Evolutionary conservation across 1,284 basidiomycete species (phyloP).

Genomic region (Flammula alnicola): DNA sequence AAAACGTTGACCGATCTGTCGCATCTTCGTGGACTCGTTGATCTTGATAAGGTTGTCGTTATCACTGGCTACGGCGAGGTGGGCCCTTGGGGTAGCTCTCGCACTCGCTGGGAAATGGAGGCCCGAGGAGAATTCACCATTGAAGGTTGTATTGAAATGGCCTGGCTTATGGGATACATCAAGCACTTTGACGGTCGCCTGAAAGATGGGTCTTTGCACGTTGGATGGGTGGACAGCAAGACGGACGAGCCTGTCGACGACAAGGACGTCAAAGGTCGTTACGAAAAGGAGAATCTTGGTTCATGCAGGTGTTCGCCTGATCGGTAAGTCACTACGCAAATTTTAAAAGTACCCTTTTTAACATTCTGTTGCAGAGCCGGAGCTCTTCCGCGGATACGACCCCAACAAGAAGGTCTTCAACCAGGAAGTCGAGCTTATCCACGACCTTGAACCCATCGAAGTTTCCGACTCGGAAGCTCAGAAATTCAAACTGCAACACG

Average conservation of each 20-base stretch:
- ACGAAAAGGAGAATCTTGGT: slow-evolving; percentile 93
- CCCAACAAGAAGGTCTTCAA: slow-evolving; percentile 97
- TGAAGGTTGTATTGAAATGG: slow-evolving; percentile 98
- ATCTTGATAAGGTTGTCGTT: slow-evolving; percentile 95
- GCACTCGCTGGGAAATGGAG: slow-evolving; percentile 99
- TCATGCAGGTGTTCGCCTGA: slow-evolving; percentile 95
- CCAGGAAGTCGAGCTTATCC: slow-evolving; percentile 95
- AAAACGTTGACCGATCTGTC: slow-evolving; percentile 74
- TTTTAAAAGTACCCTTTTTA: slow-evolving; percentile 15
- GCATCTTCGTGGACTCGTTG: slow-evolving; percentile 85
- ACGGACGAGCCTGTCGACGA: slow-evolving; percentile 97
- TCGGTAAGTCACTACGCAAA: slow-evolving; percentile 63
- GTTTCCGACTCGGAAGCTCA: slow-evolving; percentile 89
- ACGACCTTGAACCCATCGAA: slow-evolving; percentile 97
- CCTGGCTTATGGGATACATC: slow-evolving; percentile 99
- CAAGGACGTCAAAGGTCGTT: slow-evolving; percentile 93
- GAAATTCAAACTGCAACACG: slow-evolving; percentile 97
- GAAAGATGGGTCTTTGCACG: slow-evolving; percentile 90
- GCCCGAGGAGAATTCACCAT: slow-evolving; percentile 93
- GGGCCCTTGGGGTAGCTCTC: slow-evolving; percentile 97
- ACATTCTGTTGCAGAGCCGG: slow-evolving; percentile 72
- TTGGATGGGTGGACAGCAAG: slow-evolving; percentile 98
- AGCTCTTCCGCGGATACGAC: slow-evolving; percentile 96
- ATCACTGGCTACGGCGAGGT: slow-evolving; percentile 97
- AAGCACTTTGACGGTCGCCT: slow-evolving; percentile 98